Base-by-base conservation (phyloP, 768 basidiomycete species). In the Hericium erinaceus region DNA sequence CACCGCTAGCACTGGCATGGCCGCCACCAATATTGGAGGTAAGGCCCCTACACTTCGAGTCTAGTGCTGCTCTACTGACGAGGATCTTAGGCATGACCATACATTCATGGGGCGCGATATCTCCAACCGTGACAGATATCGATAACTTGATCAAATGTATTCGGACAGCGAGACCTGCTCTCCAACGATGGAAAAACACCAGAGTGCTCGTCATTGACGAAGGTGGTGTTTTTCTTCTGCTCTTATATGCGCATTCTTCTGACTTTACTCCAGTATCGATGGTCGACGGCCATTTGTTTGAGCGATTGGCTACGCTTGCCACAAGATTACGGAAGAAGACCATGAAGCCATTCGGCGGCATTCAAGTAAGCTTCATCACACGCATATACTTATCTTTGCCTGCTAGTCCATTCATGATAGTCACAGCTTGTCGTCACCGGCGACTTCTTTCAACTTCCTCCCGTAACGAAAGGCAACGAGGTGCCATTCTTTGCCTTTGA, bases 11-110 rank as follows among this genome's bases (percentile, higher is more conserved):
- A 81, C 81, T 4, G 80, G 80, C 4, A 82, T 84, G 65, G 85
- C 85, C 2, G 84, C 85, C 2, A 82, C 82, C 54, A 86, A 87
- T 67, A 84, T 87, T 52, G 85, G 84, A 26, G 85, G 84, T 66
- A 64, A 60, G 60, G 51, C 33, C 16, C 54, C 18, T 38, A 40
- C 2, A 22, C 28, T 20, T 10, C 18, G 11, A 50, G 40, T 28
- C 51, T 12, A 57, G 74, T 72, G 75, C 9, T 75, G 18, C 18
- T 13, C 46, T 33, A 16, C 38, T 61, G 67, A 10, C 70, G 12
- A 12, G 44, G 39, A 26, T 7, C 37, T 26, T 33, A 77, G 84
- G 84, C 11, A 75, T 75, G 63, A 86, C 84, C 0, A 68, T 86
- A 4, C 85, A 87, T 59, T 76, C 78, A 4, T 80, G 74, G 80